phyloP scores from a whole-genome alignment of 192 early-diverging fungal species.

The Gryganskiella cystojenkinii region DNA sequence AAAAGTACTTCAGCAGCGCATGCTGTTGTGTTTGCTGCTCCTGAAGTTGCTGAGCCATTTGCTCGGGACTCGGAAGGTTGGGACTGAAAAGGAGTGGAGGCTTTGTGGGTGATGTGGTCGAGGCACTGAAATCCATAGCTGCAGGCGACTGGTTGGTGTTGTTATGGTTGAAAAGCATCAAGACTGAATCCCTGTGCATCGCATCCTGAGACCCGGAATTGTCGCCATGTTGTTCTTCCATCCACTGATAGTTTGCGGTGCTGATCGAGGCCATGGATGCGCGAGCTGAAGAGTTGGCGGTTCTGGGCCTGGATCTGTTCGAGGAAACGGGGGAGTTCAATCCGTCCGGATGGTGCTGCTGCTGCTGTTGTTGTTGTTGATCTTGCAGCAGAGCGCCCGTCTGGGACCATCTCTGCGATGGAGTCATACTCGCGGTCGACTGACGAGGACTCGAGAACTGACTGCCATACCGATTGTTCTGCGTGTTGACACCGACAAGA shows the following conservation, averaged over 20 bases:
- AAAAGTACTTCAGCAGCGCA: slow-evolving; percentile 43
- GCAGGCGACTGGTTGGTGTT: too few species aligned
- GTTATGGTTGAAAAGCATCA: slow-evolving; percentile 31
- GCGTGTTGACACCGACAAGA: slow-evolving; percentile 20
- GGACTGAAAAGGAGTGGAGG: not conserved
- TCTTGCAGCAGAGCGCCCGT: not conserved
- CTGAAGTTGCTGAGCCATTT: slow-evolving; percentile 19
- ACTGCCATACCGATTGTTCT: slow-evolving; percentile 16
- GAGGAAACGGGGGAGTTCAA: too few species aligned
- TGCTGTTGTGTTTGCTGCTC: slow-evolving; percentile 42
- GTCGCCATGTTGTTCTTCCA: slow-evolving; percentile 24
- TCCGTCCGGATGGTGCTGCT: too few species aligned
- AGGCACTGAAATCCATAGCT: not conserved
- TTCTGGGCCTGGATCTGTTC: too few species aligned
- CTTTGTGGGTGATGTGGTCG: not conserved
- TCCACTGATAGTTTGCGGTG: slow-evolving; percentile 48
- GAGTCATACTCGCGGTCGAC: not conserved
- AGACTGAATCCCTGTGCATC: slow-evolving; percentile 20
- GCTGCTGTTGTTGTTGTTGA: slow-evolving; percentile 9
- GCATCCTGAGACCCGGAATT: slow-evolving; percentile 7
- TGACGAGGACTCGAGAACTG: slow-evolving; percentile 24
- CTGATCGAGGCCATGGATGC: slow-evolving; percentile 32
- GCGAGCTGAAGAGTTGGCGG: slow-evolving; percentile 10
- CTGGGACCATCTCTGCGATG: slow-evolving; percentile 7
- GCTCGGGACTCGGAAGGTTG: slow-evolving; percentile 9